A percentile compares a stretch with the other conserved stretches of the same genome.
Evolutionary conservation across 441 rosid genomes (phyloP).

Genomic region (Bocquillonia castaneifolia): DNA sequence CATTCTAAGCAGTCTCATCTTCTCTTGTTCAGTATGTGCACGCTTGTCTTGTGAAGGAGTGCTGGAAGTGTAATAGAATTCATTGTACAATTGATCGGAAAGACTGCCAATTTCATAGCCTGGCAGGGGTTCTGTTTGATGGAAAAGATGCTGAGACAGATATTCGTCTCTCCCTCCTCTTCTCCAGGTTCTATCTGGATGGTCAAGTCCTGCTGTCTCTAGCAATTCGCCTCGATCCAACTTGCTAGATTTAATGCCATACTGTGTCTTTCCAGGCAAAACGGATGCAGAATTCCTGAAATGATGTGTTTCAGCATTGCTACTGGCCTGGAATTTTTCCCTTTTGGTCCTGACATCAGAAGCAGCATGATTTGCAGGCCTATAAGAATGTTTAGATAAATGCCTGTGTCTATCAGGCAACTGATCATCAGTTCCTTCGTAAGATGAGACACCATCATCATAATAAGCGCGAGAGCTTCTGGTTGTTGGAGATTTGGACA

Average conservation of each 20-base stretch:
- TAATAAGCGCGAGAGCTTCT: constrained; percentile 54
- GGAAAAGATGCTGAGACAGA: constrained; percentile 31
- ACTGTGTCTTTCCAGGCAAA: constrained; percentile 28
- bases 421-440: constrained; percentile 52
- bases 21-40: constrained; percentile 43
- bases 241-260: constrained; percentile 29
- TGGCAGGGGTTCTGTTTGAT: constrained; percentile 35
- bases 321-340: constrained; percentile 29
- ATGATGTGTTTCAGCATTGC: constrained; percentile 30
- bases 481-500: constrained; percentile 40
- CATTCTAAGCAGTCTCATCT: constrained; percentile 53
- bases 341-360: constrained; percentile 36
- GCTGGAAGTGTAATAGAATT: constrained; percentile 32
- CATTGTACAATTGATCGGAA: constrained; percentile 39
- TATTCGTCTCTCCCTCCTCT: constrained; percentile 36
- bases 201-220: constrained; percentile 36
- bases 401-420: constrained; percentile 25
- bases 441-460: constrained; percentile 67
- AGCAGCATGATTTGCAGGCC: constrained; percentile 29
- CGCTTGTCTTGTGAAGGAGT: constrained; percentile 41
- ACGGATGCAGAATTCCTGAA: constrained; percentile 34
- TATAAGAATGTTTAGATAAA: constrained; percentile 26
- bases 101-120: constrained; percentile 41
- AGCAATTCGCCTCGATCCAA: constrained; percentile 34
- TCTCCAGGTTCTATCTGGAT: constrained; percentile 36